Conservation (phyloP, 129 eudicot species). For the Artemisia argyi region DNA sequence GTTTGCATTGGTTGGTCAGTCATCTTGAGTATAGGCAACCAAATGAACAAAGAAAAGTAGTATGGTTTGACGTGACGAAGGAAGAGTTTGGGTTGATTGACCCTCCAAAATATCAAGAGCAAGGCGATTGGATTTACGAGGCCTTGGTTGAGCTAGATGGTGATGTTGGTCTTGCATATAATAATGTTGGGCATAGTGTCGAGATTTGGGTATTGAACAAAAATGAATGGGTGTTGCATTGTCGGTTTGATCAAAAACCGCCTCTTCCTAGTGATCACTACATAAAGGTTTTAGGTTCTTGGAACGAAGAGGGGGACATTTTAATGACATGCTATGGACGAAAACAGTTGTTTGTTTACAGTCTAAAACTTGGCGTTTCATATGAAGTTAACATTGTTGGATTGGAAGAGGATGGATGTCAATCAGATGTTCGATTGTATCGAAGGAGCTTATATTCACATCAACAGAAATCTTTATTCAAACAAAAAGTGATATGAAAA, state of each 20-base stretch:
- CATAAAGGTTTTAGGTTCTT: constrained; percentile 8
- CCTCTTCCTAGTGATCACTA: neutral
- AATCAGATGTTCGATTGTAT: neutral
- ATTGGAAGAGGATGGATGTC: neutral
- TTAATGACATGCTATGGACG: neutral
- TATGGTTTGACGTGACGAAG: too few species aligned
- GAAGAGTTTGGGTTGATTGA: too few species aligned
- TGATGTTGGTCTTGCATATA: neutral
- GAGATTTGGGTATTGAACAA: constrained; percentile 10
- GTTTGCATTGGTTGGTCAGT: too few species aligned
- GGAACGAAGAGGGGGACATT: constrained; percentile 16
- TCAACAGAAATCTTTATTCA: neutral
- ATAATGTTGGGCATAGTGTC: neutral
- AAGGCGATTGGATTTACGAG: neutral
- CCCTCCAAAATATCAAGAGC: neutral
- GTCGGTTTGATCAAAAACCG: neutral
- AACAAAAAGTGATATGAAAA: neutral
- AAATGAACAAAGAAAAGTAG: too few species aligned
- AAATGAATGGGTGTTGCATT: constrained; percentile 12
- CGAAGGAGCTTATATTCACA: neutral
- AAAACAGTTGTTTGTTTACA: constrained; percentile 1
- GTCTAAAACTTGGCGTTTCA: neutral
- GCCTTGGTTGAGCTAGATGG: neutral
- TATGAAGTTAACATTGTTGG: neutral
- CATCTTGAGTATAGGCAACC: too few species aligned